Conservation (phyloP, 1,139 yeast genomes). For the Schwanniomyces etchellsii region DNA sequence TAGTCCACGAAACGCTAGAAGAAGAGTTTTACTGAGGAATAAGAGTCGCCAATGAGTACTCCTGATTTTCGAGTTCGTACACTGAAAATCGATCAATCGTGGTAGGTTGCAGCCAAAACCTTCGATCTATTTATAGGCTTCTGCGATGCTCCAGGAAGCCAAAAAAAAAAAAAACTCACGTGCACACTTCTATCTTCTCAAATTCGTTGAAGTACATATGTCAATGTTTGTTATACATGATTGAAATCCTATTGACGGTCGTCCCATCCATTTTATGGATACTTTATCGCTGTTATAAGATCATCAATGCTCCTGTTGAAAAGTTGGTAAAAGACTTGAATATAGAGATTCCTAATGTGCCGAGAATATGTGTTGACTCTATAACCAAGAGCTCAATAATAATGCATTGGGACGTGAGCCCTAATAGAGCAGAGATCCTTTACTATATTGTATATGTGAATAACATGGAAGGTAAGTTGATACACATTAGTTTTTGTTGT, state of each 20-base stretch:
- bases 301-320: slow-evolving; percentile 33
- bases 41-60: too few species aligned
- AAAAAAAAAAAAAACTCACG: too few species aligned
- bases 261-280: slow-evolving; percentile 41
- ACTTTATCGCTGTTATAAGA: slow-evolving; percentile 31
- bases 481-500: not conserved
- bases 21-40: too few species aligned
- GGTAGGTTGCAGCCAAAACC: too few species aligned
- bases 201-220: too few species aligned
- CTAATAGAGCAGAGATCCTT: slow-evolving; percentile 26
- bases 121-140: too few species aligned
- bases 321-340: slow-evolving; percentile 30
- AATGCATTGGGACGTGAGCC: slow-evolving; percentile 40
- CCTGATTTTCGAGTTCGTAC: too few species aligned
- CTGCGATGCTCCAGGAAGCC: too few species aligned
- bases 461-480: slow-evolving; percentile 20
- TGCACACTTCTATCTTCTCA: too few species aligned
- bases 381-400: slow-evolving; percentile 25
- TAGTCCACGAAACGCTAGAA: too few species aligned
- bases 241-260: slow-evolving; percentile 36
- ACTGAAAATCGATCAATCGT: too few species aligned
- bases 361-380: slow-evolving; percentile 36
- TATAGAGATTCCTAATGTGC: slow-evolving; percentile 39
- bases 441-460: slow-evolving; percentile 33
- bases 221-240: too few species aligned